phyloP scores from a whole-genome alignment of 2,329 filamentous ascomycete genomes.

The Parastagonospora nodorum region DNA sequence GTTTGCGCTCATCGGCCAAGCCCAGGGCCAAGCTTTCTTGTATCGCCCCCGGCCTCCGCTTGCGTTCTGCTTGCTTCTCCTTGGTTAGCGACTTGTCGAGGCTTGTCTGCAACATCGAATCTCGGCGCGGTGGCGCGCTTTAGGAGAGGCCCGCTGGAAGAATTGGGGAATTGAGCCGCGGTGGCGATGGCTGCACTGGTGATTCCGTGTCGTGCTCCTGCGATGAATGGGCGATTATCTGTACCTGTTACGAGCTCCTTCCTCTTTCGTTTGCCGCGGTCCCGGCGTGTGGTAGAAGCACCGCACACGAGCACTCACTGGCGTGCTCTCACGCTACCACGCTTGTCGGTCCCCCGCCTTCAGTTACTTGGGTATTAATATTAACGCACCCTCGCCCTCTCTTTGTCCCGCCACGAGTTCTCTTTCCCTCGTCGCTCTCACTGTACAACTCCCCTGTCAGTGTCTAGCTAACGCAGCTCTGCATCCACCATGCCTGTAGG shows the following conservation, averaged over 20 bases:
- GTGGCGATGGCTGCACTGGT: slow-evolving; percentile 23
- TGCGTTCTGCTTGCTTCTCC: slow-evolving; percentile 7
- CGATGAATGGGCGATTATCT: slow-evolving; percentile 14
- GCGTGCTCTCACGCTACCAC: slow-evolving; percentile 17
- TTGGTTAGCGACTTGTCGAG: slow-evolving; percentile 19
- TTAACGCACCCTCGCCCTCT: slow-evolving; percentile 5
- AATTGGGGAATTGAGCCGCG: slow-evolving; percentile 19
- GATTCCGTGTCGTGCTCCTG: slow-evolving; percentile 22
- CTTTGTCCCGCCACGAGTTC: slow-evolving; percentile 9
- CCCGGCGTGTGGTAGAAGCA: slow-evolving; percentile 8
- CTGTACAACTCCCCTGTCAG: not conserved
- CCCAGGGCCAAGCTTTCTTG: slow-evolving; percentile 2
- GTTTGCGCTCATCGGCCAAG: not conserved
- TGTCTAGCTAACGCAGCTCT: slow-evolving; percentile 4
- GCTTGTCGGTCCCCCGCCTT: slow-evolving; percentile 1
- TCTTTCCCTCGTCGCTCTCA: slow-evolving; percentile 19
- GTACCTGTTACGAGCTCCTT: slow-evolving; percentile 21
- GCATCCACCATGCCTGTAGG: slow-evolving; percentile 33
- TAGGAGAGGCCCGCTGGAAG: slow-evolving; percentile 4
- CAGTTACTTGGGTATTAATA: slow-evolving; percentile 7
- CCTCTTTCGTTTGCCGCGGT: slow-evolving; percentile 15
- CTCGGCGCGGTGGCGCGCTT: slow-evolving; percentile 15
- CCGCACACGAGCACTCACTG: slow-evolving; percentile 12
- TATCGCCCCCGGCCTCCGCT: slow-evolving; percentile 9
- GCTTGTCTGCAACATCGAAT: slow-evolving; percentile 17